These are phyloP conservation scores for Klebsormidium nitens DNA, from an alignment of 139 green algal genomes.

Conservation along the genomic window DNA sequence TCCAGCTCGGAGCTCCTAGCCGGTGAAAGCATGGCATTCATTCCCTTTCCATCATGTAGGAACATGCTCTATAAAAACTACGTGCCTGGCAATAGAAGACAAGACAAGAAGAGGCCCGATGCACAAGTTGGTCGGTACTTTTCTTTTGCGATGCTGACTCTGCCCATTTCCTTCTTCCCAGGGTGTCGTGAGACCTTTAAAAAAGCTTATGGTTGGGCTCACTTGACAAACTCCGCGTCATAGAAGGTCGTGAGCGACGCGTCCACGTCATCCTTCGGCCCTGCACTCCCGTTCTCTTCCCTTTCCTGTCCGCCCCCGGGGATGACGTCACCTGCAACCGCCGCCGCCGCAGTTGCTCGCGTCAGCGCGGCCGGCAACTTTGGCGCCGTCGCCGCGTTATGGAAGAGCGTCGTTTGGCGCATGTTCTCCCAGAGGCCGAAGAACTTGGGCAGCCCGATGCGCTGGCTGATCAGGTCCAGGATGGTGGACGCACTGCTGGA, in stretches of 20 bases:
- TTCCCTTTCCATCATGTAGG: no score
- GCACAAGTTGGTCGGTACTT: no score
- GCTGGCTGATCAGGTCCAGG: conserved; percentile 50
- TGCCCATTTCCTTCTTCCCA: no score
- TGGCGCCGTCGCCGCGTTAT: conserved; percentile 2
- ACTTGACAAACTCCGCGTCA: conserved; percentile 21
- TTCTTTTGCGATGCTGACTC: no score
- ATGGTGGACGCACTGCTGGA: conserved; percentile 35
- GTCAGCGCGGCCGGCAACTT: conserved; percentile 43
- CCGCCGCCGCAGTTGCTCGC: conserved; percentile 42
- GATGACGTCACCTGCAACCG: conserved; percentile 12
- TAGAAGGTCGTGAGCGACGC: conserved; percentile 18
- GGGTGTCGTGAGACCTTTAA: no score
- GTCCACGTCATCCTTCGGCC: neutral
- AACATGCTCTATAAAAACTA: no score
- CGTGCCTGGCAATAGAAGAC: no score
- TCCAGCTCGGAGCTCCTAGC: no score
- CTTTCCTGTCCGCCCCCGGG: neutral
- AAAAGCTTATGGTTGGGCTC: neutral
- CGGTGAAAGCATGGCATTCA: no score
- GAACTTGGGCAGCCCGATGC: conserved; percentile 48
- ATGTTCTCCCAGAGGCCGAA: conserved; percentile 50
- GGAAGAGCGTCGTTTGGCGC: conserved; percentile 28
- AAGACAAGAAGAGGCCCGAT: no score
- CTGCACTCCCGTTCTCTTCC: neutral